Evolutionary conservation across 441 rosid species (phyloP).

Genomic region (Pelargonium australe): DNA sequence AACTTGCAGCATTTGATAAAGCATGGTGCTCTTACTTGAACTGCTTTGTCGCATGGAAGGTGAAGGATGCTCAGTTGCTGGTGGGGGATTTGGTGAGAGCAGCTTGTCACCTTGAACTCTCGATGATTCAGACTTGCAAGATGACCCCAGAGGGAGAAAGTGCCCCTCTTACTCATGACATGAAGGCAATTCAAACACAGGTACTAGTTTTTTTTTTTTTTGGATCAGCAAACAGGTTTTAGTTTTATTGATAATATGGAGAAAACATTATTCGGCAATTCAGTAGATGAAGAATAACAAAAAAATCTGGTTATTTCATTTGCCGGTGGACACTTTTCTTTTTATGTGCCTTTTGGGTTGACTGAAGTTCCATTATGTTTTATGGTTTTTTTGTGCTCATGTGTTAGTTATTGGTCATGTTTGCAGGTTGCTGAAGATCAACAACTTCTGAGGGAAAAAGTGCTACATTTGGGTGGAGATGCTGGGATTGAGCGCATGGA

Average conservation of each 20-base stretch:
- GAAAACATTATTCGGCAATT: too few relatives aligned
- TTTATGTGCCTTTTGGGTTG: too few relatives aligned
- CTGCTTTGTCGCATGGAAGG: conserved; percentile 91
- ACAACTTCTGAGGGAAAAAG: conserved; percentile 73
- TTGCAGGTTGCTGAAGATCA: conserved; percentile 79
- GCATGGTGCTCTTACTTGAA: conserved; percentile 79
- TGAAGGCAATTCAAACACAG: conserved; percentile 85
- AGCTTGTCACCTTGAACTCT: conserved; percentile 97
- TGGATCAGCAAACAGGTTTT: too few relatives aligned
- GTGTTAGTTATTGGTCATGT: not conserved
- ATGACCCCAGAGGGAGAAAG: conserved; percentile 52
- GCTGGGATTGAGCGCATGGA: conserved; percentile 83
- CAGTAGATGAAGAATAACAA: too few relatives aligned
- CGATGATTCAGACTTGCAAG: conserved; percentile 88
- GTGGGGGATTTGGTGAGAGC: conserved; percentile 93
- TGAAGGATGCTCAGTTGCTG: conserved; percentile 78
- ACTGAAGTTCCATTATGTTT: too few relatives aligned
- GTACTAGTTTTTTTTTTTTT: conserved; percentile 18
- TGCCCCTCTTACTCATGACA: conserved; percentile 61
- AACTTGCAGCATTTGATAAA: conserved; percentile 71
- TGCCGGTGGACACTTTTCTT: too few relatives aligned
- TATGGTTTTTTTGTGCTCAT: too few relatives aligned
- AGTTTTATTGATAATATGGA: too few relatives aligned
- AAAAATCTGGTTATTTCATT: too few relatives aligned
- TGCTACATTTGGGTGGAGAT: conserved; percentile 67